Conservation (phyloP, 257 asterid species). For the Nicotiana knightiana region DNA sequence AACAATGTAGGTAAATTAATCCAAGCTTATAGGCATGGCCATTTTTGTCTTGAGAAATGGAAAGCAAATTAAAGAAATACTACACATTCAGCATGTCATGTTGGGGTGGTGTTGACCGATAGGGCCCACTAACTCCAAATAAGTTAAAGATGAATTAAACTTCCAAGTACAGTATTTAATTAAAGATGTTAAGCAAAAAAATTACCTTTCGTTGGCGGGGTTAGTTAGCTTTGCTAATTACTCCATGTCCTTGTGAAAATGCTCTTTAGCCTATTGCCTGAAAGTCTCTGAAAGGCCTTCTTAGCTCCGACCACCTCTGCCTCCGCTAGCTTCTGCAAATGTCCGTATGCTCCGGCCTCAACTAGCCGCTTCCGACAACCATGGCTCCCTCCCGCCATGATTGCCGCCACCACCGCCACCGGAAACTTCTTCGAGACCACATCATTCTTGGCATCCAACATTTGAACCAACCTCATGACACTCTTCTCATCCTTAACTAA, state of each 20-base stretch:
- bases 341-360: conserved; percentile 57
- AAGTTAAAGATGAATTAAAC: not conserved
- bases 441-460: conserved; percentile 73
- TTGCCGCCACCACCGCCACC: conserved; percentile 58
- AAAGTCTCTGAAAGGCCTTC: conserved; percentile 85
- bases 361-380: conserved; percentile 75
- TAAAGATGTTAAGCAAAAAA: not conserved
- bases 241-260: conserved; percentile 74
- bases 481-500: conserved; percentile 82
- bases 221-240: conserved; percentile 26
- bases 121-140: not conserved
- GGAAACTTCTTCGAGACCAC: conserved; percentile 73
- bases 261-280: conserved; percentile 65
- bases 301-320: conserved; percentile 71
- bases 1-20: not conserved
- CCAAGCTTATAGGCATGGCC: not conserved
- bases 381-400: conserved; percentile 86
- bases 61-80: not conserved
- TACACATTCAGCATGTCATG: not conserved
- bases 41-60: not conserved
- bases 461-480: conserved; percentile 59
- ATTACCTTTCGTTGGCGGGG: conserved; percentile 43
- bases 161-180: not conserved
- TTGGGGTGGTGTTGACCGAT: not conserved
- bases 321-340: conserved; percentile 68